Percentiles rank a stretch among this genome's conserved stretches.
Conservation (phyloP, 1,284 basidiomycete species). For the Apiotrichum sp. region DNA sequence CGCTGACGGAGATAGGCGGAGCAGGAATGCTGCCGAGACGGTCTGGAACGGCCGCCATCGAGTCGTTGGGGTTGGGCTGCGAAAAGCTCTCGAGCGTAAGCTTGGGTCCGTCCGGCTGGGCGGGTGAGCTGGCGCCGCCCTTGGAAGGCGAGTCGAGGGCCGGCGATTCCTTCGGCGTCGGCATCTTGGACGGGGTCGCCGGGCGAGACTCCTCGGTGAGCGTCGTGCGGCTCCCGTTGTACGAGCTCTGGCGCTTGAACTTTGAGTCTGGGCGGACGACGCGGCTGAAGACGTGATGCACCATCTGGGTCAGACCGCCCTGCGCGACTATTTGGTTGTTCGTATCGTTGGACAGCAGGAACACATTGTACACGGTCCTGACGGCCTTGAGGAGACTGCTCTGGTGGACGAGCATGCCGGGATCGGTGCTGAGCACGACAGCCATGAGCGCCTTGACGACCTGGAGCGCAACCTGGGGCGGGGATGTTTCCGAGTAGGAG, state of each 20-base stretch:
- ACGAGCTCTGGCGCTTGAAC: constrained; percentile 1
- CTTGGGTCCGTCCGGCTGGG: constrained; percentile 1
- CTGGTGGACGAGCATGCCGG: constrained; percentile 73
- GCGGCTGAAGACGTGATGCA: constrained; percentile 86
- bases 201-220: background rate
- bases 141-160: background rate
- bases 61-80: constrained; percentile 46
- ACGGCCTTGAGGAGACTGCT: constrained; percentile 90
- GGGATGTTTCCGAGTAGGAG: constrained; percentile 78
- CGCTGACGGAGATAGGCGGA: constrained; percentile 32
- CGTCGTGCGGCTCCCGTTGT: background rate
- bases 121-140: background rate
- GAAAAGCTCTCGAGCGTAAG: constrained; percentile 29
- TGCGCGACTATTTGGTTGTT: constrained; percentile 96
- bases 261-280: constrained; percentile 39
- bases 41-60: constrained; percentile 35
- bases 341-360: constrained; percentile 77
- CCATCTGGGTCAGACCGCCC: constrained; percentile 93
- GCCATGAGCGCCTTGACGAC: constrained; percentile 90
- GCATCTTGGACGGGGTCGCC: background rate
- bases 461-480: constrained; percentile 84
- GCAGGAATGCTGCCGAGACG: constrained; percentile 22
- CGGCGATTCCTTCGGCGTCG: background rate
- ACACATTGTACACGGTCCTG: constrained; percentile 93
- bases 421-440: constrained; percentile 72